phyloP scores from a whole-genome alignment of 1,284 basidiomycete genomes.

The Fomitopsis palustris region DNA sequence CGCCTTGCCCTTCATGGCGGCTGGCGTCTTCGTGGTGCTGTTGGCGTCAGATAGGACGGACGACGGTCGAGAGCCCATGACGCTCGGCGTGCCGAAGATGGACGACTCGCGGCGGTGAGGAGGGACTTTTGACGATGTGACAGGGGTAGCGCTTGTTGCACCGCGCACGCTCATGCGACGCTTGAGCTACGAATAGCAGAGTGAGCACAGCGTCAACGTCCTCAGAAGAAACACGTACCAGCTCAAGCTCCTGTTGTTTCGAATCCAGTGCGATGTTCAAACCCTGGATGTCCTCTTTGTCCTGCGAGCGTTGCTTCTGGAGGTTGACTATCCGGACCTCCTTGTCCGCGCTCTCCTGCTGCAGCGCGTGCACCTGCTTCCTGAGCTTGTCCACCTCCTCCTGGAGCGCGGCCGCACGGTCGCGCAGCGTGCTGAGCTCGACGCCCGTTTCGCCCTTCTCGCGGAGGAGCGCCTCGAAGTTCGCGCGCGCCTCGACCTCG shows the following conservation, averaged over 20 bases:
- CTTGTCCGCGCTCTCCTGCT: constrained; percentile 79
- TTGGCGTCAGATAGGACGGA: constrained; percentile 55
- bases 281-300: constrained; percentile 75
- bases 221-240: constrained; percentile 47
- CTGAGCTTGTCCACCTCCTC: constrained; percentile 65
- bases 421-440: constrained; percentile 40
- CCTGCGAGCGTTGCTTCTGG: constrained; percentile 60
- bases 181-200: constrained; percentile 57
- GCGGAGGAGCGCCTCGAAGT: constrained; percentile 45
- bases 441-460: constrained; percentile 53
- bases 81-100: constrained; percentile 41
- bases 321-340: constrained; percentile 79
- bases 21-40: constrained; percentile 33
- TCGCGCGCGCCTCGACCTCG: constrained; percentile 42
- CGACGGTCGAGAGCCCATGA: constrained; percentile 40
- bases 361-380: constrained; percentile 63
- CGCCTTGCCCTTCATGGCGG: constrained; percentile 24
- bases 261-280: constrained; percentile 85
- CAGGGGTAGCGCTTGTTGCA: constrained; percentile 59
- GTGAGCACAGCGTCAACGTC: constrained; percentile 1
- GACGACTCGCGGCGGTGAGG: constrained; percentile 51
- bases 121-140: constrained; percentile 37
- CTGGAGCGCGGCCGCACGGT: constrained; percentile 47
- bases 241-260: constrained; percentile 86
- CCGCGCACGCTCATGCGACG: constrained; percentile 61